Percentiles rank a stretch among this genome's conserved stretches.
phyloP scores from a whole-genome alignment of 306 rosid species.

The Dicorynia guianensis region DNA sequence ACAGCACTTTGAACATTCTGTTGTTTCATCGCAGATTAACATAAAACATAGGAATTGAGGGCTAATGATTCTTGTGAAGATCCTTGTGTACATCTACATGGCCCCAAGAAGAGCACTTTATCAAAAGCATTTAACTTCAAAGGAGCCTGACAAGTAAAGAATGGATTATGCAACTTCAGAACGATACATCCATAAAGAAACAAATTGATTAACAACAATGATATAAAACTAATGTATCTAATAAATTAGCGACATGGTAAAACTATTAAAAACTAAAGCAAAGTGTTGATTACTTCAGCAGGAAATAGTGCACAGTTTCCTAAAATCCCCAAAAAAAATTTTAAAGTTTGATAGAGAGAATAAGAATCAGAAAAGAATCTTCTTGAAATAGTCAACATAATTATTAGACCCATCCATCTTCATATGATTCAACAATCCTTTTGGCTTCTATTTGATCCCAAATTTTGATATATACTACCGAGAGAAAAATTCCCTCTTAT shows the following conservation, averaged over 20 bases:
- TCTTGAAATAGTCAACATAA: neutral
- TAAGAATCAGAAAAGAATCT: neutral
- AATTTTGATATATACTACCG: neutral
- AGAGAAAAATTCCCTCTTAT: too few species aligned
- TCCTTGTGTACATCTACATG: neutral
- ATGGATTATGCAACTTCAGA: neutral
- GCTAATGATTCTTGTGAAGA: neutral
- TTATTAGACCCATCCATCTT: neutral
- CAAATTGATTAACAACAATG: neutral
- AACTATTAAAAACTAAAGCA: neutral
- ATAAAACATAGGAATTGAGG: neutral
- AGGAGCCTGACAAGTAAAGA: constrained; percentile 19
- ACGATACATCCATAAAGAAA: neutral
- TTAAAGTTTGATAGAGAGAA: neutral
- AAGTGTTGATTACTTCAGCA: neutral
- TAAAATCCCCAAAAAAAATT: neutral
- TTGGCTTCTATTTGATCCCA: constrained; percentile 13
- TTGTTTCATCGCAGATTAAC: neutral
- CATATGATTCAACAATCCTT: neutral
- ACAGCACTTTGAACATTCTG: constrained; percentile 10
- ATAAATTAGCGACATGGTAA: constrained; percentile 11
- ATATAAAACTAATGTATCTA: neutral
- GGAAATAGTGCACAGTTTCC: neutral
- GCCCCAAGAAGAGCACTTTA: constrained; percentile 1
- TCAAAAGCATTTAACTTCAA: neutral